Evolutionary conservation across 108 stramenopile species (phyloP).

Genomic region (Chaetoceros muelleri): DNA sequence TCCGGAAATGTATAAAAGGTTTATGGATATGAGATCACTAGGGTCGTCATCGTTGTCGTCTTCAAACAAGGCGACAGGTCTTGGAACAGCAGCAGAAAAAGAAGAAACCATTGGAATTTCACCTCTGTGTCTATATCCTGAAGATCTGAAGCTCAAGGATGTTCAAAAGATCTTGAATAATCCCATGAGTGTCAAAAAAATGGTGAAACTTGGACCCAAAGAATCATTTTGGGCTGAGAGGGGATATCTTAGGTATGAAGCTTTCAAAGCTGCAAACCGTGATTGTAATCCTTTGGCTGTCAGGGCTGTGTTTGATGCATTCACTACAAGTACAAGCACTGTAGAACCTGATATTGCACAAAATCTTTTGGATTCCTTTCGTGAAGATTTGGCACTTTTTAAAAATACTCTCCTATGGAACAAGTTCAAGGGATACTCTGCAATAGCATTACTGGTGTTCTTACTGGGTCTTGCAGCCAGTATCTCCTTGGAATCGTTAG

Average conservation of each 20-base stretch:
- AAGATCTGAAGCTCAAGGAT: constrained; percentile 45
- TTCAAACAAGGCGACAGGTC: no score
- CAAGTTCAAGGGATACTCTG: constrained; percentile 38
- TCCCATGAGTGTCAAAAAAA: constrained; percentile 44
- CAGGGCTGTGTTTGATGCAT: constrained; percentile 61
- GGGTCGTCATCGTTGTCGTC: no score
- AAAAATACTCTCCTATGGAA: constrained; percentile 32
- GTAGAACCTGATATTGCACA: constrained; percentile 46
- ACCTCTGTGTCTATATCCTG: constrained; percentile 50
- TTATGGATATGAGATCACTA: constrained; percentile 26
- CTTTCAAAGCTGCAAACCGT: constrained; percentile 38
- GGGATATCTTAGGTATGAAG: constrained; percentile 53
- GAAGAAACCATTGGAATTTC: constrained; percentile 36
- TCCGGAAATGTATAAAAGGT: constrained; percentile 37
- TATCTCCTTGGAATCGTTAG: constrained; percentile 21
- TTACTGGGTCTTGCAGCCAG: constrained; percentile 48
- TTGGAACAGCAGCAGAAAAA: constrained; percentile 31
- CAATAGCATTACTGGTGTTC: constrained; percentile 43
- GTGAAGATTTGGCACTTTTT: constrained; percentile 22
- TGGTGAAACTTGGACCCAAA: constrained; percentile 43
- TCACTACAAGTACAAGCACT: constrained; percentile 35
- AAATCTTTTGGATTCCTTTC: constrained; percentile 37
- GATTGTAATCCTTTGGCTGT: constrained; percentile 53
- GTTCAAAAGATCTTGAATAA: constrained; percentile 44
- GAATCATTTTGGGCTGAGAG: constrained; percentile 41